Evolutionary conservation across 257 asterid genomes (phyloP).

Genomic region (Rehmannia glutinosa): DNA sequence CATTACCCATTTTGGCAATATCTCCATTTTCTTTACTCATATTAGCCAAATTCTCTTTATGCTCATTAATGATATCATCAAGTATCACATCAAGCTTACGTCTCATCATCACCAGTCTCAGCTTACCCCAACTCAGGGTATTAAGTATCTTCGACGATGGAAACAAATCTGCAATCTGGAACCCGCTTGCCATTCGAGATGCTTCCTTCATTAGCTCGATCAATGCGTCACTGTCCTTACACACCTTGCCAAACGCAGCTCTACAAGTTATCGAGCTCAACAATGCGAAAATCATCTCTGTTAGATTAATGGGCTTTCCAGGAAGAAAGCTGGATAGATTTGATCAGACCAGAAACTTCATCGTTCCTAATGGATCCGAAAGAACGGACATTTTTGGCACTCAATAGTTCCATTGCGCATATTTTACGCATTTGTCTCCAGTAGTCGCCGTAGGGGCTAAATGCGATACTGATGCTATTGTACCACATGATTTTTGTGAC

Average conservation of each 20-base stretch:
- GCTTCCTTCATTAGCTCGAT: constrained; percentile 5
- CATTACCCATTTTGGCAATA: neutral
- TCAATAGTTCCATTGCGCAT: constrained; percentile 14
- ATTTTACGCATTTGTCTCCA: constrained; percentile 32
- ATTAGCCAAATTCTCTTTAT: too few species aligned
- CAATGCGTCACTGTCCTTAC: constrained; percentile 13
- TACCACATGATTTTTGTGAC: constrained; percentile 9
- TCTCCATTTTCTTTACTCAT: too few species aligned
- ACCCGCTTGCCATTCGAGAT: neutral
- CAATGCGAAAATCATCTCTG: neutral
- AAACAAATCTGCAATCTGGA: constrained; percentile 29
- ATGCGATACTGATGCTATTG: neutral
- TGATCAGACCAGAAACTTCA: neutral
- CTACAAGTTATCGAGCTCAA: constrained; percentile 22
- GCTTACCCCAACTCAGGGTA: neutral
- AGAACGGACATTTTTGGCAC: constrained; percentile 14
- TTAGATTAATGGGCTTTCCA: constrained; percentile 17
- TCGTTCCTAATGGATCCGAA: constrained; percentile 14
- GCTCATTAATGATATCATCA: constrained; percentile 1
- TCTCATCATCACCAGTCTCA: neutral
- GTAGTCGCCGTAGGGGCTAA: constrained; percentile 22
- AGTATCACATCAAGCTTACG: neutral
- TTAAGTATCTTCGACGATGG: constrained; percentile 25
- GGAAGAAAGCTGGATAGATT: neutral
- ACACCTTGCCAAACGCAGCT: constrained; percentile 22